These are phyloP conservation scores for Coemansia sp. DNA, from an alignment of 192 early-diverging fungal species.

Conservation along the genomic window DNA sequence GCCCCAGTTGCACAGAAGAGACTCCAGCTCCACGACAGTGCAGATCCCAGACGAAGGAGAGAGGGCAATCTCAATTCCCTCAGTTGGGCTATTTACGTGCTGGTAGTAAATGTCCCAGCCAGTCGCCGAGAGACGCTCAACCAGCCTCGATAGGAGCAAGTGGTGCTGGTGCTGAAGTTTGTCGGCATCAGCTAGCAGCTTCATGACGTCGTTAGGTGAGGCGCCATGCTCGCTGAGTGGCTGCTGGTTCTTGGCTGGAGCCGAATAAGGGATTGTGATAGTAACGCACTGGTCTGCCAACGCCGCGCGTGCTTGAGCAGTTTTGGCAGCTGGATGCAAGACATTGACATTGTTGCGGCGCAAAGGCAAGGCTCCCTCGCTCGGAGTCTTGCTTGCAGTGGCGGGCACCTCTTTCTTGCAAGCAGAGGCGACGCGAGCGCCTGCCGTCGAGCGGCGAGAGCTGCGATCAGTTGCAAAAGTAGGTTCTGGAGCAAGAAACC, in stretches of 20 bases:
- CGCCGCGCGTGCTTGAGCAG: slow-evolving; percentile 21
- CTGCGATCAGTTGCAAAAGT: neutral
- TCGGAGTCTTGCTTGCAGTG: no score
- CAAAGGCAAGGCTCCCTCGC: neutral
- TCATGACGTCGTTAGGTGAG: slow-evolving; percentile 22
- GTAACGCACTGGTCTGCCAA: slow-evolving; percentile 36
- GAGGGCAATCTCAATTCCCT: slow-evolving; percentile 36
- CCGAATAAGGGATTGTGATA: slow-evolving; percentile 32
- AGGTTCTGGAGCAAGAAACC: neutral
- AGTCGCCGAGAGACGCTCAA: slow-evolving; percentile 38
- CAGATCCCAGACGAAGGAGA: slow-evolving; percentile 37
- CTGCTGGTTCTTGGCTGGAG: neutral
- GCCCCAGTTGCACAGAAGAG: slow-evolving; percentile 43
- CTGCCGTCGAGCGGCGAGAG: neutral
- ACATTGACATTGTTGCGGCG: neutral
- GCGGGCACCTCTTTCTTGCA: neutral
- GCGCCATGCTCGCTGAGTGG: neutral
- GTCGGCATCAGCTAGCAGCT: slow-evolving; percentile 27
- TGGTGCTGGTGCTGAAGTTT: slow-evolving; percentile 28
- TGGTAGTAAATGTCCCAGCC: slow-evolving; percentile 42
- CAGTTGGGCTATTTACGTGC: slow-evolving; percentile 13
- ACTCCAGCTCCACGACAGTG: slow-evolving; percentile 26
- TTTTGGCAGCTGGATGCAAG: slow-evolving; percentile 17
- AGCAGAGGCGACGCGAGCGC: neutral
- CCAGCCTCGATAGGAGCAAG: slow-evolving; percentile 32